These are phyloP conservation scores for Ogataea ramenticola DNA, from an alignment of 805 yeast genomes.

Conservation along the genomic window DNA sequence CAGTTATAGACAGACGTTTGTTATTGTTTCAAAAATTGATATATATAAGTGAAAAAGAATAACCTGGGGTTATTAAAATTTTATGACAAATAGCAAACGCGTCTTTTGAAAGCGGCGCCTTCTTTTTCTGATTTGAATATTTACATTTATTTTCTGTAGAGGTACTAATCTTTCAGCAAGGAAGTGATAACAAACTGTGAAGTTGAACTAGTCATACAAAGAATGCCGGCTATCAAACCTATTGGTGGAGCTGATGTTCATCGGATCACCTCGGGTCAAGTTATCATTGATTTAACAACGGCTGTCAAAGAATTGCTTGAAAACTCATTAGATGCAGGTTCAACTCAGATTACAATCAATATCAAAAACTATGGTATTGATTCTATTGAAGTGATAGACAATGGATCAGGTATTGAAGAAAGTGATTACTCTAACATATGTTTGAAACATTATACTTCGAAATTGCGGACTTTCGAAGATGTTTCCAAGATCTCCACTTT, in stretches of 20 bases:
- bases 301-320: slow-evolving; percentile 84
- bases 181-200: too few species aligned
- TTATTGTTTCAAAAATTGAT: too few species aligned
- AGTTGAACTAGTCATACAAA: too few species aligned
- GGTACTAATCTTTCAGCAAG: too few species aligned
- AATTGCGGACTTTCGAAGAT: slow-evolving; percentile 49
- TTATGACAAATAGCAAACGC: too few species aligned
- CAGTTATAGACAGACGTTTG: too few species aligned
- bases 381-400: slow-evolving; percentile 58
- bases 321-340: slow-evolving; percentile 75
- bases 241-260: slow-evolving; percentile 54
- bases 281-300: slow-evolving; percentile 69
- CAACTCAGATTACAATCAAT: slow-evolving; percentile 58
- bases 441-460: slow-evolving; percentile 61
- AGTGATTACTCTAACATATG: slow-evolving; percentile 50
- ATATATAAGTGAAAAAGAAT: too few species aligned
- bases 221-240: slow-evolving; percentile 20
- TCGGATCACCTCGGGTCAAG: slow-evolving; percentile 87
- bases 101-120: too few species aligned
- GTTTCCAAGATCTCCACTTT: slow-evolving; percentile 42
- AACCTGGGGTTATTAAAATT: too few species aligned
- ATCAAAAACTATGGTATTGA: slow-evolving; percentile 71
- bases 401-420: slow-evolving; percentile 56
- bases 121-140: too few species aligned
- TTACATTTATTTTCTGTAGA: neutral